phyloP scores from a whole-genome alignment of 164 flowering plant species.

The Vitis rotundifolia region DNA sequence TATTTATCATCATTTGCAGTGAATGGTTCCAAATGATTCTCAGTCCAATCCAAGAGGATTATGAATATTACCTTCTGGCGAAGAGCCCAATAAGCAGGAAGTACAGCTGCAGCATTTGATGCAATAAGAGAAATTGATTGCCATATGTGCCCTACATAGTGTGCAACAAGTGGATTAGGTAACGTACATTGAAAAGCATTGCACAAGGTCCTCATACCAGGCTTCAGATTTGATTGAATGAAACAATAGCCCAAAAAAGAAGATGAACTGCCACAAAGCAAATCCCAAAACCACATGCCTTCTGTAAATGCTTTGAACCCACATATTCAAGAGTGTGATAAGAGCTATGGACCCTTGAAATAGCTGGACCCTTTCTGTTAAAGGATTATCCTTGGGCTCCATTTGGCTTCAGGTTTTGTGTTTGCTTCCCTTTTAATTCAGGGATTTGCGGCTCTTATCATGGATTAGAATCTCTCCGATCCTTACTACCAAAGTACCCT shows the following conservation, averaged over 20 bases:
- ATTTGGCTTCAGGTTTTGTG: not conserved
- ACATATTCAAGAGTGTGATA: no score
- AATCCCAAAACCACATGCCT: no score
- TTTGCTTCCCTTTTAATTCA: not conserved
- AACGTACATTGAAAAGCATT: not conserved
- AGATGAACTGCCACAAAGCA: not conserved
- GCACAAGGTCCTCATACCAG: no score
- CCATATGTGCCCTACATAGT: conserved; percentile 67
- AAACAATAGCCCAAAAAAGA: not conserved
- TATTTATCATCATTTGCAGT: not conserved
- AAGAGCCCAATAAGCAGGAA: conserved; percentile 91
- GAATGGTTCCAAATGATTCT: not conserved
- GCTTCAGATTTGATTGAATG: not conserved
- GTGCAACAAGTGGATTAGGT: conserved; percentile 16
- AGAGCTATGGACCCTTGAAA: no score
- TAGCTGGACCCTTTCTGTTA: not conserved
- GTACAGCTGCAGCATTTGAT: conserved; percentile 90
- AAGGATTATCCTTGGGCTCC: not conserved
- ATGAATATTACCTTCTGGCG: conserved; percentile 59
- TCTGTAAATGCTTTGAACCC: no score
- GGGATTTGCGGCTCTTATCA: not conserved
- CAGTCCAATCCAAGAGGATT: not conserved
- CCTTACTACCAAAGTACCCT: no score
- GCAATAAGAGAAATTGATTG: conserved; percentile 82
- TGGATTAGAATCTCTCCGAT: not conserved